Evolutionary conservation across 2,329 filamentous ascomycete genomes (phyloP), one percentile per base, ranked within the genome.

Genomic region (Calonectria leucothoes): DNA sequence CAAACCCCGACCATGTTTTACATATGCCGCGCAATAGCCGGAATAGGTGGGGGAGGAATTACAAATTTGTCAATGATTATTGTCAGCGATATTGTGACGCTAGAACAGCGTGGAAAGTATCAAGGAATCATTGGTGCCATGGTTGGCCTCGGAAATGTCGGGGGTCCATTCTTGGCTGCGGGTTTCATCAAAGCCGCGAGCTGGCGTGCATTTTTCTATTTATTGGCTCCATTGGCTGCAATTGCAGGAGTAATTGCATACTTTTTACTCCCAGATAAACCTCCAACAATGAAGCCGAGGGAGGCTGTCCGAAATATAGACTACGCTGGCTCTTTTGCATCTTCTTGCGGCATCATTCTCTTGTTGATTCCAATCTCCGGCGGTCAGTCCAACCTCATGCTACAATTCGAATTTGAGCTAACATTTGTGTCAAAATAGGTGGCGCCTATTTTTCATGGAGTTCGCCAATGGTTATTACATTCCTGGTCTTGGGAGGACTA

Each of bases 401-500:
- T 15, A 27, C 11, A n/a, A 55, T 3, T 10, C n/a, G 10, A 33
- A 31, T 23, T 31, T 23, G 15, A 17, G 29, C 31, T 66, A 8
- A 67, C 14, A 33, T 2, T 29, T 2, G 31, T 4, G 12, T 23
- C 31, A 31, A 1, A 1, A 57, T 31, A 80, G 80, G 80, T 10
- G 80, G 80, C 2, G 74, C 79, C 0, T 81, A 81, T 55, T 81
- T 81, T 35, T 42, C 71, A 5, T 96, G 94, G 94, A 85, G 85
- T 68, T 95, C 93, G 0, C 88, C 93, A 1, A 91, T 90, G 2
- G 92, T 95, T 12, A 88, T 96, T 76, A 94, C 92, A 80, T 87
- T 96, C 27, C 87, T 96, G 75, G 85, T 94, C 49, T 93, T 95
- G 75, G 94, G 94, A 17, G 81, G 89, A 10, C 72, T 93, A 20